Percentiles rank a stretch among this genome's conserved stretches.
Evolutionary conservation across 2,329 filamentous ascomycete species (phyloP).

Genomic region (Phoma sp.): DNA sequence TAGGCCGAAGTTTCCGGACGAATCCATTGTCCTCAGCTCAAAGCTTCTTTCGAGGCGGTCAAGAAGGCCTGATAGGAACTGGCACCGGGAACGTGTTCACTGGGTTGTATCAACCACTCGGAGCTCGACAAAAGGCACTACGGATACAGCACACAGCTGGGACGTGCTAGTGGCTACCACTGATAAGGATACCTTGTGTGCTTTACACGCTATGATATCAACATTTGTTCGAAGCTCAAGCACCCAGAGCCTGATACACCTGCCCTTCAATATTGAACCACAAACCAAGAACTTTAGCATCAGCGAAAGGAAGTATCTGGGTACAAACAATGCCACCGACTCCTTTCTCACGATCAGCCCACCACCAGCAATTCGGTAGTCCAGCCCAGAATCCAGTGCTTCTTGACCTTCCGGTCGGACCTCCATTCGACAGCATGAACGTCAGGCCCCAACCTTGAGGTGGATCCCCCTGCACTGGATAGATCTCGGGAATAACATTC

Average conservation of each 20-base stretch:
- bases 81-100: neutral
- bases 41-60: neutral
- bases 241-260: conserved; percentile 27
- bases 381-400: conserved; percentile 65
- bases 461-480: conserved; percentile 50
- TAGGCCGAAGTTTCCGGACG: neutral
- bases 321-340: conserved; percentile 53
- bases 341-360: conserved; percentile 65
- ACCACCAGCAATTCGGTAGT: conserved; percentile 68
- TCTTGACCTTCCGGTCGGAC: conserved; percentile 31
- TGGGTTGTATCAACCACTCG: neutral
- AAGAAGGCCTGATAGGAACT: neutral
- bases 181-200: neutral
- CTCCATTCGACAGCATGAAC: conserved; percentile 59
- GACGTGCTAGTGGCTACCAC: neutral
- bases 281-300: conserved; percentile 32
- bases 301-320: conserved; percentile 42
- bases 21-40: neutral
- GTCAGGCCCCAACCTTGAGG: conserved; percentile 71
- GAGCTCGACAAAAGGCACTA: neutral
- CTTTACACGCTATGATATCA: neutral
- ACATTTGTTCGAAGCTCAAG: neutral
- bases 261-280: conserved; percentile 36
- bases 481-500: conserved; percentile 61
- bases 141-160: neutral